Base-by-base conservation (phyloP, 257 asterid species). In the Scutellaria baicalensis region DNA sequence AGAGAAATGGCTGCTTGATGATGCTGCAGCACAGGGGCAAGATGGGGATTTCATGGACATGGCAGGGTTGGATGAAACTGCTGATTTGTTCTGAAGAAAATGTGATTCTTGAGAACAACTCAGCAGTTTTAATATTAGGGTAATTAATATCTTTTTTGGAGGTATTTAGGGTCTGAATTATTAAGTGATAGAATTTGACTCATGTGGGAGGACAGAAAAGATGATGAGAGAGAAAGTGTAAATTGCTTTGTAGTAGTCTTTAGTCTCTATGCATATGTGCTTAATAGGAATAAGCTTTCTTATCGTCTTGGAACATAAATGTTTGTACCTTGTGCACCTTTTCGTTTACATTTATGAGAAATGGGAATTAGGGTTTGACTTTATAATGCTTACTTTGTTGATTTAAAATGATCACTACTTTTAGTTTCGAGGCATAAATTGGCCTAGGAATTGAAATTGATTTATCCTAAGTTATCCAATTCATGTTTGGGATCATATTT, bases 1-100 rank as follows among this genome's bases (percentile, higher is more conserved):
- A 64, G 97, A 91, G 88, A 89, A 89, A 49, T 91, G 97, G 97
- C 79, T 91, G 14, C 78, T 89, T 65, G 96, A 87, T 63, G 96
- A 89, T 66, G 82, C 86, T 2, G 83, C 82, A 4, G 81, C 78
- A 58, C 90, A 85, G 60, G 86, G 85, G 66, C 88, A 83, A n/a
- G 91, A 72, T 5, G 89, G 70, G 71, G 91, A 85, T 71, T 79
- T 86, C 70, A 82, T 86, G 84, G 84, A 82, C 67, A 75, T 86
- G 84, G 71, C 86, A 27, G 33, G 33, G 8, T 61, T 86, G 44
- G 83, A 77, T 56, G 96, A 66, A 76, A 86, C 92, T 86, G 84
- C 88, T 80, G 81, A 84, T 80, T 84, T 91, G 95, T 88, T 85
- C 85, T 87, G 85, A 79, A 70, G 78, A 77, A 67, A 42, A 43